Percentiles rank a stretch among this genome's conserved stretches.
Conservation (phyloP, 2,329 filamentous ascomycete genomes). For the Fusarium acutatum region DNA sequence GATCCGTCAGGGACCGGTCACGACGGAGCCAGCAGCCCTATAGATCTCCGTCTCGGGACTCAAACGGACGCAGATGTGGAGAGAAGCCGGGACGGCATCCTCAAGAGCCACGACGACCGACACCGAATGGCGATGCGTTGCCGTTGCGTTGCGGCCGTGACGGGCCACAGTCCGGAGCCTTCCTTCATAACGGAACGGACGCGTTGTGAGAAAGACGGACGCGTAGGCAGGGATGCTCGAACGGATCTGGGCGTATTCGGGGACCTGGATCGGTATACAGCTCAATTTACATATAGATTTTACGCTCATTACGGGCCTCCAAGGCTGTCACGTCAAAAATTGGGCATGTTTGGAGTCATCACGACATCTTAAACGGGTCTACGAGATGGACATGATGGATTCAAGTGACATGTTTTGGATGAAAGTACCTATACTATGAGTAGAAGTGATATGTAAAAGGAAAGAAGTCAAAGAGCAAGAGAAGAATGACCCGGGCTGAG, state of each 20-base stretch:
- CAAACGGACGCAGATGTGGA: slow-evolving; percentile 16
- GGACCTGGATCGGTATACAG: neutral
- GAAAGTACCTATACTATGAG: neutral
- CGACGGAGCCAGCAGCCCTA: slow-evolving; percentile 27
- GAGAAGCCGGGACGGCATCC: slow-evolving; percentile 18
- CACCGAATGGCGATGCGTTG: slow-evolving; percentile 1
- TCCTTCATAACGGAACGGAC: slow-evolving; percentile 10
- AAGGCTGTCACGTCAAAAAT: neutral
- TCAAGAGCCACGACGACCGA: slow-evolving; percentile 4
- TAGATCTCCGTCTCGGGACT: slow-evolving; percentile 20
- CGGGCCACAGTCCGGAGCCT: slow-evolving; percentile 14
- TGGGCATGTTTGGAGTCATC: neutral
- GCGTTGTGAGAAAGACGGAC: slow-evolving; percentile 8
- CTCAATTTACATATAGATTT: neutral
- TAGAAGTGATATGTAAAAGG: slow-evolving; percentile 29
- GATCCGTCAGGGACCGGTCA: slow-evolving; percentile 12
- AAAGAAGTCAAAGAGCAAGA: slow-evolving; percentile 19
- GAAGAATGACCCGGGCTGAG: slow-evolving; percentile 21
- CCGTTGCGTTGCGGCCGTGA: slow-evolving; percentile 4
- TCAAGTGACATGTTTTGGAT: neutral
- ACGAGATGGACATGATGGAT: neutral
- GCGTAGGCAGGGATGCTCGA: neutral
- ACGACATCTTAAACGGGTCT: neutral
- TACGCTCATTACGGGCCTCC: neutral
- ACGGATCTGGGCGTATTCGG: neutral